A percentile compares a stretch with the other conserved stretches of the same genome.
These are phyloP conservation scores for Acacia pycnantha DNA, from an alignment of 331 rosid species.

Conservation along the genomic window DNA sequence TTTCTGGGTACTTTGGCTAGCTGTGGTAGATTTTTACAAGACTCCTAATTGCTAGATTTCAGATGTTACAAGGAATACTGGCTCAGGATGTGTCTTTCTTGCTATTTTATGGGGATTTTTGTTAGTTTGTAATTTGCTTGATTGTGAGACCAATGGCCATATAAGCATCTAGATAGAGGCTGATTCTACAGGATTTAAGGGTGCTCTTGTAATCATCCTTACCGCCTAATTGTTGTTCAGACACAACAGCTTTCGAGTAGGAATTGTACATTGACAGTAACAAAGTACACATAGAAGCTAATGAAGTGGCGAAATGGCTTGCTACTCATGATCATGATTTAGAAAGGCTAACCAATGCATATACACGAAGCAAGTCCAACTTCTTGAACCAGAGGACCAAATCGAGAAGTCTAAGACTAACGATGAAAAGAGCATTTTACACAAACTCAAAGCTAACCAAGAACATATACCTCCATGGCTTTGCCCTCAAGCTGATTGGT, in stretches of 20 bases:
- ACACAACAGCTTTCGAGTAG: background rate
- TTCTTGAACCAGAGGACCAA: background rate
- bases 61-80: background rate
- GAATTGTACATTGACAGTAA: background rate
- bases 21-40: background rate
- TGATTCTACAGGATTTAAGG: background rate
- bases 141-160: background rate
- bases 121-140: background rate
- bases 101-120: background rate
- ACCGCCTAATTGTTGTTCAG: background rate
- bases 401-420: background rate
- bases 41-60: background rate
- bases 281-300: background rate
- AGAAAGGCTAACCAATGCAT: background rate
- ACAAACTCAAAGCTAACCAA: background rate
- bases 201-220: background rate
- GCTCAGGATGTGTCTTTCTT: background rate
- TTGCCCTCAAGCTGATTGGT: conserved; percentile 57
- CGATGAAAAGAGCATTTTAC: background rate
- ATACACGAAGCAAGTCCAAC: background rate
- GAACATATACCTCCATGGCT: conserved; percentile 58
- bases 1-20: background rate
- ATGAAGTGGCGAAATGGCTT: background rate
- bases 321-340: background rate
- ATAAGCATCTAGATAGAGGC: background rate